Conservation (phyloP, 441 rosid species). For the Pelargonium australe region DNA sequence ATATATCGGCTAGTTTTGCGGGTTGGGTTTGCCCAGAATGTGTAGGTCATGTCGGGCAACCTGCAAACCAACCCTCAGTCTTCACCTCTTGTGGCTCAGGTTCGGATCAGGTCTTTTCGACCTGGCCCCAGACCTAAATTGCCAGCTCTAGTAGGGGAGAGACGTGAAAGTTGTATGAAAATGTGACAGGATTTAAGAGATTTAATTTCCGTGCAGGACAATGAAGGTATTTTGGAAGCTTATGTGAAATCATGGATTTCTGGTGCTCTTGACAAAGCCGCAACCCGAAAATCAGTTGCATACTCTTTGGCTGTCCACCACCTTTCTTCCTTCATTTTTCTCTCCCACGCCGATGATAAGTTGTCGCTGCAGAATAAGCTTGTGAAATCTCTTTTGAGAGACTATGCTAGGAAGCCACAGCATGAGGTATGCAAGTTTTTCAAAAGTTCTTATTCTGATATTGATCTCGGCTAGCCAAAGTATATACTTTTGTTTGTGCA, state of each 20-base stretch:
- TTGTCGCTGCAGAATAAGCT: conserved; percentile 46
- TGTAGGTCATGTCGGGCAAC: too few species aligned
- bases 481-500: not conserved
- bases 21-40: too few species aligned
- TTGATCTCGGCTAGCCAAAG: not conserved
- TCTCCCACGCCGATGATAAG: conserved; percentile 24
- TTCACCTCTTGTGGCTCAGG: too few species aligned
- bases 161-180: not conserved
- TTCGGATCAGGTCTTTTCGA: too few species aligned
- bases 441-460: not conserved
- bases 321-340: conserved; percentile 56
- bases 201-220: conserved; percentile 39
- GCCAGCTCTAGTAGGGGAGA: not conserved
- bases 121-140: too few species aligned
- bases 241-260: conserved; percentile 74
- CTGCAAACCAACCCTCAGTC: too few species aligned
- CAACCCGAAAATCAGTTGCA: conserved; percentile 55
- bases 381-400: conserved; percentile 61
- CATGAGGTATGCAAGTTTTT: conserved; percentile 50
- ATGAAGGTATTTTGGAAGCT: conserved; percentile 64
- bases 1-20: too few species aligned
- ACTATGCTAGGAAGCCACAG: conserved; percentile 50
- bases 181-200: not conserved
- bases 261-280: conserved; percentile 76
- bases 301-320: conserved; percentile 59